Evolutionary conservation across 371 early-diverging fungal species (phyloP).

Genomic region (Apophysomyces sp.): DNA sequence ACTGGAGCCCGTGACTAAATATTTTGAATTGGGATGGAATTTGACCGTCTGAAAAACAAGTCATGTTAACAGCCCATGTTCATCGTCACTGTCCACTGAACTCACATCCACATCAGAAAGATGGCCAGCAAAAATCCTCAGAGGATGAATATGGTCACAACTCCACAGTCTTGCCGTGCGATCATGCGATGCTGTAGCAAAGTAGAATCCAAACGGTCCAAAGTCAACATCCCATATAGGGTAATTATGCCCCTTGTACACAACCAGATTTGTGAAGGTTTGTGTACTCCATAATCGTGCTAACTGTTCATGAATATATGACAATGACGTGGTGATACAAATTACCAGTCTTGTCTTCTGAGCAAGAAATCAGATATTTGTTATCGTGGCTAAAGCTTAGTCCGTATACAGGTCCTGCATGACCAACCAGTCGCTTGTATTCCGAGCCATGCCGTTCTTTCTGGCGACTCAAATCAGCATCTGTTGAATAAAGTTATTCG

Average conservation of each 20-base stretch:
- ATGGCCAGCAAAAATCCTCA: slow-evolving; percentile 97
- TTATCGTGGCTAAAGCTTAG: slow-evolving; percentile 89
- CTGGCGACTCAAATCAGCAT: slow-evolving; percentile 49
- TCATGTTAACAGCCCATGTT: not conserved
- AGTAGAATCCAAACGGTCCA: slow-evolving; percentile 90
- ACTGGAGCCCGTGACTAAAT: slow-evolving; percentile 92
- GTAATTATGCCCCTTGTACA: slow-evolving; percentile 96
- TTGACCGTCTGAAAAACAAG: slow-evolving; percentile 64
- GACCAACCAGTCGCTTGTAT: slow-evolving; percentile 85
- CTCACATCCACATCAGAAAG: slow-evolving; percentile 95
- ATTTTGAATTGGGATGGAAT: slow-evolving; percentile 98
- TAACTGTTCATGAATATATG: slow-evolving; percentile 11
- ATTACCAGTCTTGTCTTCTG: slow-evolving; percentile 94
- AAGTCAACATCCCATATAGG: slow-evolving; percentile 97
- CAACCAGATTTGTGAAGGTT: slow-evolving; percentile 84
- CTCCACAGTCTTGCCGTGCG: slow-evolving; percentile 96
- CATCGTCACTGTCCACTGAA: not conserved
- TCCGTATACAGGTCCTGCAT: slow-evolving; percentile 96
- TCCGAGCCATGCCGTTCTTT: slow-evolving; percentile 54
- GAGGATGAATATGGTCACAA: slow-evolving; percentile 90
- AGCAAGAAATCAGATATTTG: slow-evolving; percentile 88
- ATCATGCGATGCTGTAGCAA: slow-evolving; percentile 97
- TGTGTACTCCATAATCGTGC: slow-evolving; percentile 96
- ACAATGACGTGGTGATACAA: not conserved
- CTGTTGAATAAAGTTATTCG: slow-evolving; percentile 18